These are phyloP conservation scores for Ceratocystis ficicola DNA, from an alignment of 2,329 filamentous ascomycete genomes.

Conservation along the genomic window DNA sequence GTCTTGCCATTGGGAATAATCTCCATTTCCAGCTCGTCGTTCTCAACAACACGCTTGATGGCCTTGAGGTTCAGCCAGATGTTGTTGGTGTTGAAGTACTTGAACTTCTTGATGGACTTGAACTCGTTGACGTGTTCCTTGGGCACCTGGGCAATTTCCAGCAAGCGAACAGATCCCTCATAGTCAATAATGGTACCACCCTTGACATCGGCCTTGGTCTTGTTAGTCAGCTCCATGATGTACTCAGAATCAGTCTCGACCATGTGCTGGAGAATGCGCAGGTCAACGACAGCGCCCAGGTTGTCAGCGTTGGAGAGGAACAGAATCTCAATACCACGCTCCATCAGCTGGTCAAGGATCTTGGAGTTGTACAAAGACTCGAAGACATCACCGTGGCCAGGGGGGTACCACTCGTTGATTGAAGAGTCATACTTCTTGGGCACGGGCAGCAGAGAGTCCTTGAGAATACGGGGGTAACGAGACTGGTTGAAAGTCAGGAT, in stretches of 20 bases:
- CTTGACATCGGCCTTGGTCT: constrained; percentile 99
- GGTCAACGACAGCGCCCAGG: constrained; percentile 90
- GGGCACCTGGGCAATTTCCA: constrained; percentile 97
- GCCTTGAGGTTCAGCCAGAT: constrained; percentile 98
- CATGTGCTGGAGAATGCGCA: constrained; percentile 99
- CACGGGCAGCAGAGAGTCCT: constrained; percentile 93
- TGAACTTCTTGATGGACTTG: constrained; percentile 99
- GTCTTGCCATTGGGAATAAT: constrained; percentile 99
- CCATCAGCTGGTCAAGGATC: constrained; percentile 89
- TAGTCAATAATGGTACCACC: constrained; percentile 99
- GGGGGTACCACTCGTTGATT: constrained; percentile 96
- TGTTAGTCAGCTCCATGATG: constrained; percentile 99
- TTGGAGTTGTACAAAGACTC: constrained; percentile 99
- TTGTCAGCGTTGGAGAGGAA: constrained; percentile 99
- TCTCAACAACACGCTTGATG: constrained; percentile 97
- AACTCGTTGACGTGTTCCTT: constrained; percentile 99
- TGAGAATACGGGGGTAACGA: constrained; percentile 91
- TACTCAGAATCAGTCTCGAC: constrained; percentile 94
- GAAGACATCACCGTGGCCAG: constrained; percentile 98
- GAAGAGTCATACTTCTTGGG: constrained; percentile 79
- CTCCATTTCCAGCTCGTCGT: constrained; percentile 97
- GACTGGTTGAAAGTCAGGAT: constrained; percentile 99
- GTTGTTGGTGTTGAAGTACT: constrained; percentile 99
- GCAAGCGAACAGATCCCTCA: constrained; percentile 87
- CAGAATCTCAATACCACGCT: constrained; percentile 90